A percentile compares a stretch with the other conserved stretches of the same genome.
phyloP scores from a whole-genome alignment of 2,329 filamentous ascomycete genomes.

The Stylonectria norvegica region DNA sequence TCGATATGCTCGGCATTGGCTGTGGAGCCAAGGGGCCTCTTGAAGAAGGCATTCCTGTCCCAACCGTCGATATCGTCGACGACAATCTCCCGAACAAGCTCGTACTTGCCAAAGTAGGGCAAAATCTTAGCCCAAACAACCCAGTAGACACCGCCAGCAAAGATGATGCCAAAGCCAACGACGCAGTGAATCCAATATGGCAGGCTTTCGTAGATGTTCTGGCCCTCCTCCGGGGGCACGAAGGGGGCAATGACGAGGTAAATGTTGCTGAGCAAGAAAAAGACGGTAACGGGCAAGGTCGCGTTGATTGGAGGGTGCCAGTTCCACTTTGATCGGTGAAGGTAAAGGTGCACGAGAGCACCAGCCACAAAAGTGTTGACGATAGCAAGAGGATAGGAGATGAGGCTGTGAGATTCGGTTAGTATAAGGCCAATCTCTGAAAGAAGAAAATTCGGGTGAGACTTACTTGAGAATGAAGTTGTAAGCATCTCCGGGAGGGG shows the following conservation, averaged over 20 bases:
- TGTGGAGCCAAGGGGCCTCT: slow-evolving; percentile 34
- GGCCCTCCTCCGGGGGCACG: slow-evolving; percentile 47
- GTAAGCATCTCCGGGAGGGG: slow-evolving; percentile 64
- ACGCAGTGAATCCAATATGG: slow-evolving; percentile 59
- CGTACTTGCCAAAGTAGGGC: slow-evolving; percentile 51
- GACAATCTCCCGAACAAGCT: slow-evolving; percentile 52
- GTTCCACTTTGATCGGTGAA: slow-evolving; percentile 43
- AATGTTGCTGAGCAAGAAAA: slow-evolving; percentile 60
- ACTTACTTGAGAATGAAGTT: slow-evolving; percentile 58
- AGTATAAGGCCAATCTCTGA: not conserved
- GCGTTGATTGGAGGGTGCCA: slow-evolving; percentile 56
- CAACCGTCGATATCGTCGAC: slow-evolving; percentile 60
- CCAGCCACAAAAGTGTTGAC: slow-evolving; percentile 54
- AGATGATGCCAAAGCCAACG: slow-evolving; percentile 53
- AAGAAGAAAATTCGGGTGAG: too few species aligned
- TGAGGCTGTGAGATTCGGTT: slow-evolving; percentile 43
- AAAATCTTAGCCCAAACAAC: slow-evolving; percentile 51
- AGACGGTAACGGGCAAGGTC: slow-evolving; percentile 50
- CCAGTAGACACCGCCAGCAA: slow-evolving; percentile 54
- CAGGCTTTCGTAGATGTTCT: slow-evolving; percentile 51
- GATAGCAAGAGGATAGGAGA: slow-evolving; percentile 61
- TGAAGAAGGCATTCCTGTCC: slow-evolving; percentile 55
- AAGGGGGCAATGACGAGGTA: slow-evolving; percentile 60
- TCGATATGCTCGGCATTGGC: too few species aligned
- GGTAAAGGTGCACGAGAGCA: slow-evolving; percentile 52